A percentile compares a stretch with the other conserved stretches of the same genome.
These are phyloP conservation scores for Rhizoctonia solani DNA, from an alignment of 1,284 basidiomycete genomes.

Conservation along the genomic window DNA sequence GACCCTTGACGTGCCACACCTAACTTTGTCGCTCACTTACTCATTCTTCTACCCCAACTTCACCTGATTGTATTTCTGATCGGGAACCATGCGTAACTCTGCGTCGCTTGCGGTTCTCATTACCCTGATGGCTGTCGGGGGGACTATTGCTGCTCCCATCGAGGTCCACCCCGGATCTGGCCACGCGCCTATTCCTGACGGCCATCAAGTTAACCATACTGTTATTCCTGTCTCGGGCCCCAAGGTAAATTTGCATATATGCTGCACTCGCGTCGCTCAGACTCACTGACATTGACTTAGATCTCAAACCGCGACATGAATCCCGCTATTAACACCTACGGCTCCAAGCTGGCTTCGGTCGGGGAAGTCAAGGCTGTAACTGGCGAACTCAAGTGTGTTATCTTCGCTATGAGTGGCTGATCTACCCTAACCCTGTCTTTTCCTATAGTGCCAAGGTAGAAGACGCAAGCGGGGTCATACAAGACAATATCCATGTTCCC, in stretches of 20 bases:
- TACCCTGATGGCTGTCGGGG: conserved; percentile 22
- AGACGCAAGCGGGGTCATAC: no score
- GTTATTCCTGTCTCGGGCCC: not conserved
- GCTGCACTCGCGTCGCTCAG: not conserved
- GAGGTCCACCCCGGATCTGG: not conserved
- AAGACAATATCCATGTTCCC: no score
- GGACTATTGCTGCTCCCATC: conserved; percentile 6
- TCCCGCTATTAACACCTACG: not conserved
- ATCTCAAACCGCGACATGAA: not conserved
- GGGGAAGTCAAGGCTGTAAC: not conserved
- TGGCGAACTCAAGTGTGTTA: not conserved
- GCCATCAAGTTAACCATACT: not conserved
- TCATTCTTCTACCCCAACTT: not conserved
- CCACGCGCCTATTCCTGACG: not conserved
- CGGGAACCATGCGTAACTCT: conserved; percentile 11
- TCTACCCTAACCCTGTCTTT: not conserved
- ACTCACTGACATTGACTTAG: not conserved
- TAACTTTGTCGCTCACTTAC: conserved; percentile 1
- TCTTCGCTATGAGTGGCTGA: not conserved
- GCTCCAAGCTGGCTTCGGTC: not conserved
- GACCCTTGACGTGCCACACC: not conserved
- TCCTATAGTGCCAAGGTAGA: no score
- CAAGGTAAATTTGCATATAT: conserved; percentile 16
- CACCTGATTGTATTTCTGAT: not conserved
- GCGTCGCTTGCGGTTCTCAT: conserved; percentile 13